Conservation (phyloP, 495 filamentous ascomycete genomes). For the Penicillium maclennaniae region DNA sequence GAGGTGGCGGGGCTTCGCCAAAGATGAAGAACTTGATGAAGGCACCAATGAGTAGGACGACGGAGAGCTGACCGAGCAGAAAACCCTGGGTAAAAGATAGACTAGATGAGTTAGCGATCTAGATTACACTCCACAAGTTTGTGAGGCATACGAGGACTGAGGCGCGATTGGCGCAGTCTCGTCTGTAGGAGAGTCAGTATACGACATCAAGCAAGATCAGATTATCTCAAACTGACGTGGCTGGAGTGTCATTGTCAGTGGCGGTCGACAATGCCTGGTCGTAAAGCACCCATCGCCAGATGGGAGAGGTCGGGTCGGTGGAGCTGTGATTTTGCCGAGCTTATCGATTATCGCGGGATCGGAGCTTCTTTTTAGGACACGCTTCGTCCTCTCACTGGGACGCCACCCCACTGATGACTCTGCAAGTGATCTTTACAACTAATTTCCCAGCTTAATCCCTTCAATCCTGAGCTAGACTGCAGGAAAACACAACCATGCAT, state of each 20-base stretch:
- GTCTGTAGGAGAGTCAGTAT: constrained; percentile 24
- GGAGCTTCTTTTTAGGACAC: constrained; percentile 7
- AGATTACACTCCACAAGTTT: constrained; percentile 10
- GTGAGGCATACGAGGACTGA: constrained; percentile 46
- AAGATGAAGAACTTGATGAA: constrained; percentile 99
- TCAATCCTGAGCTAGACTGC: not conserved
- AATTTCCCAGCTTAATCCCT: not conserved
- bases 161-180: constrained; percentile 33
- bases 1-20: constrained; percentile 81
- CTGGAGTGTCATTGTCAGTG: constrained; percentile 39
- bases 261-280: constrained; percentile 23
- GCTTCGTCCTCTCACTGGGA: constrained; percentile 1
- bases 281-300: constrained; percentile 25
- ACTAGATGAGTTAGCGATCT: constrained; percentile 21
- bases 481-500: constrained; percentile 2
- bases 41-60: constrained; percentile 81
- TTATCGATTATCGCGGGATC: constrained; percentile 6
- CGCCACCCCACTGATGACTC: not conserved
- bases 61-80: constrained; percentile 86
- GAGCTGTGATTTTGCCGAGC: not conserved
- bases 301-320: constrained; percentile 10
- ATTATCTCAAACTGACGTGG: constrained; percentile 23
- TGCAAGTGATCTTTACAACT: not conserved
- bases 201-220: not conserved
- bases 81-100: constrained; percentile 62